phyloP scores from a whole-genome alignment of 805 yeast species.

The Candida khao-thaluensis region DNA sequence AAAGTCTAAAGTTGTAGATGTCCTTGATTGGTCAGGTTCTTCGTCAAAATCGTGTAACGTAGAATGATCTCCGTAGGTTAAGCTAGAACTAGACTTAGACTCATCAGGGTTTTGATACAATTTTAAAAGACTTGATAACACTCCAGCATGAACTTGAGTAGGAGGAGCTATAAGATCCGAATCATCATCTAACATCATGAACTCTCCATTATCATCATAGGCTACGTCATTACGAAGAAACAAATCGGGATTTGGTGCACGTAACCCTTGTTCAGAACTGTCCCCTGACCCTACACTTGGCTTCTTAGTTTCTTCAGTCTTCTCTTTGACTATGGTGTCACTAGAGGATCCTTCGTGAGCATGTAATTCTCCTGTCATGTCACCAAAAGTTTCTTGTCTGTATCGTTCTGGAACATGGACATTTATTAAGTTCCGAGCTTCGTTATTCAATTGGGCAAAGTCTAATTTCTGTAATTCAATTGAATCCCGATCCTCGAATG shows the following conservation, averaged over 20 bases:
- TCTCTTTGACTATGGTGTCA: slow-evolving; percentile 12
- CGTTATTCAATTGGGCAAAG: slow-evolving; percentile 43
- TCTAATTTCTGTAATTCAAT: slow-evolving; percentile 47
- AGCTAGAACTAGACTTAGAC: slow-evolving; percentile 15
- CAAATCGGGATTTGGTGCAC: slow-evolving; percentile 47
- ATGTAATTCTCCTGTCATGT: too few species aligned
- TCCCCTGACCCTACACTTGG: not conserved
- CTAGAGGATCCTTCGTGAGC: slow-evolving; percentile 11
- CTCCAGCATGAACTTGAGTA: slow-evolving; percentile 76
- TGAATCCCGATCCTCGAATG: slow-evolving; percentile 25
- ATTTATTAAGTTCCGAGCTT: slow-evolving; percentile 55
- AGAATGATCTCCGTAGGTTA: slow-evolving; percentile 13
- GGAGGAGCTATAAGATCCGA: slow-evolving; percentile 40
- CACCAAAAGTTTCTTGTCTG: slow-evolving; percentile 7
- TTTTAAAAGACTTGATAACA: slow-evolving; percentile 71
- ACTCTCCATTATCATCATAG: slow-evolving; percentile 26
- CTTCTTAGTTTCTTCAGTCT: slow-evolving; percentile 4
- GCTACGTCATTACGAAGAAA: slow-evolving; percentile 26
- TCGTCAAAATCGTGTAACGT: slow-evolving; percentile 13
- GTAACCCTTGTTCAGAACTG: slow-evolving; percentile 18
- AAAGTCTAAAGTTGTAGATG: slow-evolving; percentile 21
- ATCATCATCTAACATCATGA: slow-evolving; percentile 32
- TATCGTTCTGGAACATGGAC: slow-evolving; percentile 41
- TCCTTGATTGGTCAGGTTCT: slow-evolving; percentile 11
- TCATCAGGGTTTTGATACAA: slow-evolving; percentile 54